Evolutionary conservation across 257 asterid genomes (phyloP).

Genomic region (Petunia secreta): DNA sequence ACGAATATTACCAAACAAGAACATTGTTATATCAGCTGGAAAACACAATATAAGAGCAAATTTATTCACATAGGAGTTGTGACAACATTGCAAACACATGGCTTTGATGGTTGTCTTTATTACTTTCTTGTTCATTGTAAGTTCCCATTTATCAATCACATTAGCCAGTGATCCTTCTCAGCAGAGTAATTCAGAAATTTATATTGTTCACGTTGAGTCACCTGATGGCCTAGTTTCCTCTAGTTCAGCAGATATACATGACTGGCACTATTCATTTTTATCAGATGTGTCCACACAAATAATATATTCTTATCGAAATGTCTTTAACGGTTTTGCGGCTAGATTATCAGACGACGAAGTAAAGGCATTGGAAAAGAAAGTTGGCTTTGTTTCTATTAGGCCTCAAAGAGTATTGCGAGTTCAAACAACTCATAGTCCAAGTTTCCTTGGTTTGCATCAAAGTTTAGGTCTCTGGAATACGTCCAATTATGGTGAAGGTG

Average conservation of each 20-base stretch:
- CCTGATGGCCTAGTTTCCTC: neutral
- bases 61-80: neutral
- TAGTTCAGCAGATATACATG: neutral
- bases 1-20: neutral
- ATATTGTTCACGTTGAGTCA: constrained; percentile 37
- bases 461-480: constrained; percentile 26
- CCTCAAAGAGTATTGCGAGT: constrained; percentile 17
- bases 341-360: constrained; percentile 26
- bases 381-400: constrained; percentile 23
- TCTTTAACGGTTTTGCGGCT: constrained; percentile 29
- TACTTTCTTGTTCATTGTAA: neutral
- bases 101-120: neutral
- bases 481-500: constrained; percentile 24
- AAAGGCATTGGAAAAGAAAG: constrained; percentile 13
- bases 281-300: constrained; percentile 3
- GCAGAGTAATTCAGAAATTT: constrained; percentile 29
- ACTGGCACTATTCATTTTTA: constrained; percentile 7
- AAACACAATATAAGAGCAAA: neutral
- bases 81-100: neutral
- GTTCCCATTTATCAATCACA: neutral
- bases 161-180: constrained; percentile 5
- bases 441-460: constrained; percentile 25
- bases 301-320: constrained; percentile 25
- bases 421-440: constrained; percentile 29
- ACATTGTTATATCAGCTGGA: constrained; percentile 22